Base-by-base conservation (phyloP, 164 flowering plant genomes). In the Chimonanthus salicifolius region DNA sequence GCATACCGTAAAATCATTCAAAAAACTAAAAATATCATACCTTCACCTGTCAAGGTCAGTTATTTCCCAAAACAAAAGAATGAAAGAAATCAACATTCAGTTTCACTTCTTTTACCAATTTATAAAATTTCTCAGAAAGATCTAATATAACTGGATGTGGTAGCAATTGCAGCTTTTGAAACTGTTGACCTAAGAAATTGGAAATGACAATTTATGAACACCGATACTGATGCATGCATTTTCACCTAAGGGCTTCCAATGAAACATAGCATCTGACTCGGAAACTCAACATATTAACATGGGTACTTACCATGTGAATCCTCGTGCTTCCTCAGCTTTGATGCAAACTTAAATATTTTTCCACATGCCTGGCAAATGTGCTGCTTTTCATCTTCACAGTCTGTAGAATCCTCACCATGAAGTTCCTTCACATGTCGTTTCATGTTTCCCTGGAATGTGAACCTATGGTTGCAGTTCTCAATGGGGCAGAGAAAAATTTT, bases 261-360 rank as follows among this genome's bases (percentile, higher is more conserved):
- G 11, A 54, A 54, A 3, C n/a, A 54, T 11, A 54, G 60, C 60
- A 54, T 54, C n/a, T 54, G 4, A 54, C 16, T 33, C 33, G 46
- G 68, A 45, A 33, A 46, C 4, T 4, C 6, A 72, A 49, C 44
- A 64, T 45, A 51, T 20, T 58, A 16, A 74, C 13, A 21, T 33
- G 2, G 49, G 43, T 71, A 83, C 88, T 79, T 80, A 75, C 99
- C 97, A 86, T 94, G 99, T 20, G 97, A 89, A 9, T 85, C 90
- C 72, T 82, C 88, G 77, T 95, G 98, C 69, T 85, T 88, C 74
- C 71, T 84, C 77, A 93, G 67, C 79, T 71, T 84, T 44, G 96
- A 95, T 6, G 83, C 83, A 85, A 58, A 90, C 64, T 78, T 85
- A 72, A 95, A 95, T 47, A 69, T 85, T 82, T 94, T 94, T 20